Base-by-base conservation (phyloP, 2,329 filamentous ascomycete species). In the Chaetomium sp. region DNA sequence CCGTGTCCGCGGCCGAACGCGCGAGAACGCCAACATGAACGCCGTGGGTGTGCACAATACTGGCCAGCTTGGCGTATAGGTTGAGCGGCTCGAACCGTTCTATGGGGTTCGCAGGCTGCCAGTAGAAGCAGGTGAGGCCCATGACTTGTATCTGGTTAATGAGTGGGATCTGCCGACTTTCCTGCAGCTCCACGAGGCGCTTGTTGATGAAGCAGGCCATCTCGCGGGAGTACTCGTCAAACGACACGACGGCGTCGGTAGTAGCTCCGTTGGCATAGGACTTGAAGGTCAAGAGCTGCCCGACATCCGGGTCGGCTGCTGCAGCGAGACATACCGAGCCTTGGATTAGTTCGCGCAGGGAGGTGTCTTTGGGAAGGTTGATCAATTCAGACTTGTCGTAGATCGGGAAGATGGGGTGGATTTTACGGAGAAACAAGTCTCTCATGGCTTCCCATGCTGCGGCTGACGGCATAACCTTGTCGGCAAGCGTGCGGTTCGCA, bases 401-500 rank as follows among this genome's bases (percentile, higher is more conserved):
- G 5, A 65, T 63, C 8, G 64, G 64, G 37, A 66, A 61, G 11
- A 66, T 62, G 4, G 64, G 63, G 10, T 63, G 60, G 5, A 65
- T 64, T 36, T 62, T 64, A 5, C 12, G 32, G 19, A 63, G 43
- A 33, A 62, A 66, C 14, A 63, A 43, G 6, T 57, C 44, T 12
- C 57, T 58, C 41, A 65, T 14, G 3, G 41, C 48, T 2, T 11
- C 2, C 63, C 62, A 65, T 11, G 58, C 59, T 1, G 52, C 19
- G 5, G 59, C 59, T 0, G 59, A 56, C 2, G 63, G 61, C 12
- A 60, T 52, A 8, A 64, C 55, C 43, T 59, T 57, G 9, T 53
- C 46, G n/a, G 59, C 58, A 2, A 63, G 58, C 7, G 55, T 59
- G 10, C 50, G 46, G 19, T 48, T 57, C 11, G 51, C 38, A 11